Base-by-base conservation (phyloP, 2,329 filamentous ascomycete genomes). In the Aphanoascus verrucosus region DNA sequence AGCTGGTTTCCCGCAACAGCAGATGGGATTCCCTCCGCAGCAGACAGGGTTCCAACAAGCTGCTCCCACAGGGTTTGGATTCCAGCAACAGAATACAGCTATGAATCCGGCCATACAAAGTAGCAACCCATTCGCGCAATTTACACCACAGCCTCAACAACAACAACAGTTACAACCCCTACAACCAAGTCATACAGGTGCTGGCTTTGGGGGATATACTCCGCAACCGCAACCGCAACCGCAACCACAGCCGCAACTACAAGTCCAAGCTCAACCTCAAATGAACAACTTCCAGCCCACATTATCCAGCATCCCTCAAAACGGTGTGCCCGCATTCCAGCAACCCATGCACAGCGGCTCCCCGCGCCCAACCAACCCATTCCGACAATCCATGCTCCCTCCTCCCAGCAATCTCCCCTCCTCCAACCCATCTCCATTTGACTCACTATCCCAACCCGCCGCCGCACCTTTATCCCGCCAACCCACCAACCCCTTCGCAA, bases 401-500 rank as follows among this genome's bases (percentile, higher is more conserved):
- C 70, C 72, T 57, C 70, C 72, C 17, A 80, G 81, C 6, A 78
- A 78, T 45, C 66, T 73, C 59, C 61, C 47, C 17, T 41, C 68
- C 41, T 63, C 65, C 69, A 34, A 71, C 31, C 57, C 59, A 20
- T 62, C 65, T 50, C 67, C 74, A 6, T 50, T 54, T 14, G 42
- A 55, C 65, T 73, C 57, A 67, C 73, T 19, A 60, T 53, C 52
- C 71, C 73, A 20, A 66, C 71, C 31, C 65, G 65, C 70, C 20
- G 65, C 74, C n/a, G 64, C 71, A 55, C 64, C 75, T 44, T 62
- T 77, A 46, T 70, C 70, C 51, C 80, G 82, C 32, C 84, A 87
- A 63, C 84, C 85, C 31, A 94, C 88, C 2, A 95, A 94, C 62
- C 89, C 89, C 0, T 94, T 97, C 66, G 86, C 90, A 5, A 86